phyloP scores from a whole-genome alignment of 177 flowering plant species.

The Vitis hybrid region DNA sequence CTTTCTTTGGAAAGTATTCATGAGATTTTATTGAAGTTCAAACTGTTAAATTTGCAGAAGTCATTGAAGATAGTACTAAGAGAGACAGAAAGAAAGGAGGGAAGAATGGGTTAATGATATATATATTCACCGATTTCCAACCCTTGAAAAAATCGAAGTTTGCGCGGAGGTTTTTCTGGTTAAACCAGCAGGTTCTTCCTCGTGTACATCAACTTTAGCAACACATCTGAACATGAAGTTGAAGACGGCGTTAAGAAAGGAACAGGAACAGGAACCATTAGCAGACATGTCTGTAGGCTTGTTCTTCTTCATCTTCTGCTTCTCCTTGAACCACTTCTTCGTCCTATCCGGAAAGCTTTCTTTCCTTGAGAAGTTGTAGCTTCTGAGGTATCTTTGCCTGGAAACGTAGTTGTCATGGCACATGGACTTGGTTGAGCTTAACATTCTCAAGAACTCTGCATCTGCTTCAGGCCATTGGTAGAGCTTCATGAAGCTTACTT shows the following conservation, averaged over 20 bases:
- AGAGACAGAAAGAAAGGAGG: neutral
- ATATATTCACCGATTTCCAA: neutral
- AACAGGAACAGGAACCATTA: neutral
- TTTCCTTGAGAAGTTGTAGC: slow-evolving; percentile 15
- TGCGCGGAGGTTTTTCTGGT: neutral
- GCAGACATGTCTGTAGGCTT: neutral
- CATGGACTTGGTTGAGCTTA: neutral
- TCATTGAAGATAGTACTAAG: too few relatives aligned
- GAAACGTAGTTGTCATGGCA: neutral
- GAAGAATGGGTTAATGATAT: neutral
- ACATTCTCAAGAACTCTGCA: slow-evolving; percentile 24
- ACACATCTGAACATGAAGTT: neutral
- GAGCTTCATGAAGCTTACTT: slow-evolving; percentile 27
- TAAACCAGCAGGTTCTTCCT: neutral
- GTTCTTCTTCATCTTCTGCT: neutral
- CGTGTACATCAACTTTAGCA: slow-evolving; percentile 1
- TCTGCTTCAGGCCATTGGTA: slow-evolving; percentile 35
- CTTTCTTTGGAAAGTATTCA: too few relatives aligned
- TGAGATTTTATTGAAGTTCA: too few relatives aligned
- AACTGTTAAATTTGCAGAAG: too few relatives aligned
- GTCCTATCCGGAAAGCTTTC: neutral
- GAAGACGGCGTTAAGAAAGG: neutral
- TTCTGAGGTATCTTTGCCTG: slow-evolving; percentile 32
- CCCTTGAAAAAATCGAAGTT: neutral
- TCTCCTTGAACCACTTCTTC: slow-evolving; percentile 4